These are phyloP conservation scores for Trametes sanguinea DNA, from an alignment of 768 basidiomycete genomes.

Conservation along the genomic window DNA sequence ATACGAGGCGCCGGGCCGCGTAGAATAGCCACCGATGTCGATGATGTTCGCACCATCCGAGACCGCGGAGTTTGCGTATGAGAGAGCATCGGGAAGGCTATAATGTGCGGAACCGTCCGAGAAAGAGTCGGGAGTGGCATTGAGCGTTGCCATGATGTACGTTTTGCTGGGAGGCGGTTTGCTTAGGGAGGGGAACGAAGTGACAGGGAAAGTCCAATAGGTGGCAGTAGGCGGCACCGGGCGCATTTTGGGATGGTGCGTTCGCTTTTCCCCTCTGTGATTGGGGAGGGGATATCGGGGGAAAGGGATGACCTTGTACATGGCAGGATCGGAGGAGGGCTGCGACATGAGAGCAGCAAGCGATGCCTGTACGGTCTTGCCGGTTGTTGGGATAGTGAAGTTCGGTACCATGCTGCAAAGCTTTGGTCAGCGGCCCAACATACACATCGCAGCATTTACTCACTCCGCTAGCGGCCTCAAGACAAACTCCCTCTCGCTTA, in stretches of 20 bases:
- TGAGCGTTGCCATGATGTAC: slow-evolving; percentile 88
- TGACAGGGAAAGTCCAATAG: slow-evolving; percentile 49
- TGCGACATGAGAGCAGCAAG: slow-evolving; percentile 43
- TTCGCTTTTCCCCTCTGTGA: slow-evolving; percentile 18
- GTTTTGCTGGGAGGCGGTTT: slow-evolving; percentile 41
- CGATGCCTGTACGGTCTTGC: slow-evolving; percentile 49
- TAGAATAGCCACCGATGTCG: slow-evolving; percentile 94
- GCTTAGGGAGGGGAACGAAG: slow-evolving; percentile 19
- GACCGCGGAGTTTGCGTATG: slow-evolving; percentile 52
- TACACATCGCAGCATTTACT: slow-evolving; percentile 32
- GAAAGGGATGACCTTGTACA: slow-evolving; percentile 78
- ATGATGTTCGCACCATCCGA: slow-evolving; percentile 70
- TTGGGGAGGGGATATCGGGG: slow-evolving; percentile 50
- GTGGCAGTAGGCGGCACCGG: slow-evolving; percentile 49
- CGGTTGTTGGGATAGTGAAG: slow-evolving; percentile 62
- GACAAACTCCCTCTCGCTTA: slow-evolving; percentile 90
- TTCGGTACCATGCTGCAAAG: slow-evolving; percentile 76
- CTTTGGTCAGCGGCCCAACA: neutral
- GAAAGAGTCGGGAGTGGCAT: slow-evolving; percentile 94
- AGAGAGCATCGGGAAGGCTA: slow-evolving; percentile 53
- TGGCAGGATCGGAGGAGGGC: slow-evolving; percentile 42
- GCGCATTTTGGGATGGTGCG: slow-evolving; percentile 10
- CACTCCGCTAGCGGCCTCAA: slow-evolving; percentile 87
- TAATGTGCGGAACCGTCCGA: slow-evolving; percentile 78
- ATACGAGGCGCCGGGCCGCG: slow-evolving; percentile 74